Percentiles rank a stretch among this genome's conserved stretches.
phyloP scores from a whole-genome alignment of 192 early-diverging fungal species.

The Coemansia sp. region DNA sequence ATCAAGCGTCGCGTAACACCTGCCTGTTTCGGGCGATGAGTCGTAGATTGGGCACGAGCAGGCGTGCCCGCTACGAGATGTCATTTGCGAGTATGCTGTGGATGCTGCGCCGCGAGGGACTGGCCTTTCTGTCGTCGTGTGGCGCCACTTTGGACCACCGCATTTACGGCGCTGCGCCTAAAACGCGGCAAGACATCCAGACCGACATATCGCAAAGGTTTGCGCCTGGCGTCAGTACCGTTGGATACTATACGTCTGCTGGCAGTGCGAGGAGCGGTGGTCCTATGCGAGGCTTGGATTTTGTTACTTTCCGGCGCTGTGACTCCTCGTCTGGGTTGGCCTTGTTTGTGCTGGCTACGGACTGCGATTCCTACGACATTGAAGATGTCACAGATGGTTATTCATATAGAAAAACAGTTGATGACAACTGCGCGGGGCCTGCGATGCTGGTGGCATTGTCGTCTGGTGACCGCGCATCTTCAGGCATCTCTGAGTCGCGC shows the following conservation, averaged over 20 bases:
- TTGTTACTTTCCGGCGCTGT: background rate
- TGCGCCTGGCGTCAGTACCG: background rate
- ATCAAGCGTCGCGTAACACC: background rate
- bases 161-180: background rate
- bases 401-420: too few species aligned
- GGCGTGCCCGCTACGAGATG: background rate
- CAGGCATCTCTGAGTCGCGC: background rate
- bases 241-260: background rate
- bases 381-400: background rate
- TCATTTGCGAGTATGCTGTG: background rate
- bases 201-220: background rate
- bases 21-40: background rate
- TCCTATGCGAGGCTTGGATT: background rate
- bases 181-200: background rate
- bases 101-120: constrained; percentile 1
- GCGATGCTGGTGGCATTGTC: too few species aligned
- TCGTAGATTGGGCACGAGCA: background rate
- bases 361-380: background rate
- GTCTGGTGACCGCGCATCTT: too few species aligned
- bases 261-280: too few species aligned
- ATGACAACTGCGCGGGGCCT: too few species aligned
- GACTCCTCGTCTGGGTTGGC: background rate
- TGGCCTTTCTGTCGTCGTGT: background rate
- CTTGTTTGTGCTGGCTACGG: constrained; percentile 1
- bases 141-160: background rate